Evolutionary conservation across 1,139 yeast genomes (phyloP), one percentile per base, ranked within the genome.

Genomic region (Candida sp.): DNA sequence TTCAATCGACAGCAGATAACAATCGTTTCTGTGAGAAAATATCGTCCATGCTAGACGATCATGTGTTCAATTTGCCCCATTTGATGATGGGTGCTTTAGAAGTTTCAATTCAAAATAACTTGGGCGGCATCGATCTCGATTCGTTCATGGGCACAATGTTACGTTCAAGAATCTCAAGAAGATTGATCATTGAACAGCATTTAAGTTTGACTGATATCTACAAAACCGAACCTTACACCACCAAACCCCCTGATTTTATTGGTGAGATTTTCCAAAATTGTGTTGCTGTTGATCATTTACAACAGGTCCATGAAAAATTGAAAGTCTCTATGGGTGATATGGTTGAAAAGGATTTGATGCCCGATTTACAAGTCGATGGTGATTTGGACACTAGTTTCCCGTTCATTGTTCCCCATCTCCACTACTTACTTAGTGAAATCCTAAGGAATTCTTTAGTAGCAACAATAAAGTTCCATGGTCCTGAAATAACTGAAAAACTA

Each of bases 81-180:
- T 70, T 91, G 49, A 86, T 91, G 75, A 87, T 89, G 91, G 98
- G 97, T 2, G 90, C 95, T 1, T 70, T 90, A 45, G 97, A 91
- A 56, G 85, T 87, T 44, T 79, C 90, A 11, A 80, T 84, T 39
- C 65, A 84, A 38, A 74, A 79, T 36, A 71, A 80, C 33, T 74
- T 86, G 53, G 84, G 89, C 1, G 82, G 81, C 45, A 64, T 70
- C 1, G 71, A 82, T 40, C 65, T 91, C 51, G 97, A 91, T 58
- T 68, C 66, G 23, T 80, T 90, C 55, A 81, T 90, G 77, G 81
- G 90, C 19, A 77, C 85, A 2, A 77, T 89, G 74, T 67, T 91
- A 38, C 72, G 97, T 46, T 87, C 95, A 4, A 77, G 99, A 56
- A 87, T 91, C 39, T 86, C 96, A 55, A 73, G 99, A 63, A 72